Evolutionary conservation across 225 moss, liverwort and hornwort genomes (phyloP).

Genomic region (Straminergon stramineum): DNA sequence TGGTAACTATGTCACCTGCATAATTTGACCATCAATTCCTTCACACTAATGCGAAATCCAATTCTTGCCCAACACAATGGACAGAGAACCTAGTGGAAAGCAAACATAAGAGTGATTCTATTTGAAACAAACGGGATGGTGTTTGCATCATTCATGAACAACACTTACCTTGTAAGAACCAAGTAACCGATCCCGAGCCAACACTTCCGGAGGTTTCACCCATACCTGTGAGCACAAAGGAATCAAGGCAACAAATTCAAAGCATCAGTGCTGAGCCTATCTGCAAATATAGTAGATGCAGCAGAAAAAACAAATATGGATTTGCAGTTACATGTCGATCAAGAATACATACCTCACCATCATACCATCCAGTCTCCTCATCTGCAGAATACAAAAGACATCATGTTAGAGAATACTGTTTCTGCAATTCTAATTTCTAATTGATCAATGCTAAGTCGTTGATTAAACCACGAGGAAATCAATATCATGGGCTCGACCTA

Average conservation of each 20-base stretch:
- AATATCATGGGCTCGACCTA: neutral
- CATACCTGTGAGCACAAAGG: slow-evolving; percentile 52
- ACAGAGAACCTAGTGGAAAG: neutral
- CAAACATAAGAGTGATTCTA: neutral
- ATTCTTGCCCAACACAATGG: neutral
- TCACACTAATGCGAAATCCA: neutral
- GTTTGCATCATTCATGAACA: neutral
- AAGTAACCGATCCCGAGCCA: slow-evolving; percentile 93
- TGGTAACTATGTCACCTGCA: neutral
- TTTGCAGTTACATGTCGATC: neutral
- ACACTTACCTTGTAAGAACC: slow-evolving; percentile 75
- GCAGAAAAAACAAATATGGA: neutral
- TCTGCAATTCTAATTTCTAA: neutral
- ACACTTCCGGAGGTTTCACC: slow-evolving; percentile 93
- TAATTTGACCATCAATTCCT: neutral
- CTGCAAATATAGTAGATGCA: neutral
- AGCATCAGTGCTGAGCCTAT: neutral
- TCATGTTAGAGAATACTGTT: neutral
- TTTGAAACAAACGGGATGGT: neutral
- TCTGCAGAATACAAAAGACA: slow-evolving; percentile 47
- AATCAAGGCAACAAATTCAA: neutral
- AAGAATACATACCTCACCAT: slow-evolving; percentile 72
- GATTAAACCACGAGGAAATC: neutral
- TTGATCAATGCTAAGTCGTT: neutral
- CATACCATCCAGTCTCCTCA: slow-evolving; percentile 99